A percentile compares a stretch with the other conserved stretches of the same genome.
Evolutionary conservation across 106 monocot species (phyloP).

Genomic region (Dendrobium huoshanense): DNA sequence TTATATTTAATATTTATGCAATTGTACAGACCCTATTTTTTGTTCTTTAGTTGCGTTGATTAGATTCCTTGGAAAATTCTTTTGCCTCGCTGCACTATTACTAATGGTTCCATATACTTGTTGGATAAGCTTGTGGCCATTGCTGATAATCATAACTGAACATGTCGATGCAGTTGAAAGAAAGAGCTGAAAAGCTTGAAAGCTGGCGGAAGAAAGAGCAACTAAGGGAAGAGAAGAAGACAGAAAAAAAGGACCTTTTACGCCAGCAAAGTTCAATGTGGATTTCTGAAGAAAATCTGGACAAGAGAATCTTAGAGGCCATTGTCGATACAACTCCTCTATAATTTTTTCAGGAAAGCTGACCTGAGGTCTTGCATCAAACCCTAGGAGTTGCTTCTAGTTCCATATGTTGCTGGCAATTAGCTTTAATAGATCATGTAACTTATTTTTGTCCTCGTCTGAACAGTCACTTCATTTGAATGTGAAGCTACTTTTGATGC

Average conservation of each 20-base stretch:
- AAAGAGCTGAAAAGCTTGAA: slow-evolving; percentile 18
- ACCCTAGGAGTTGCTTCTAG: not conserved
- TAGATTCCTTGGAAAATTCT: not conserved
- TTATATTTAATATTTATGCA: not conserved
- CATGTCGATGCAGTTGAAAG: slow-evolving; percentile 15
- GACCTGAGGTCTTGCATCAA: not conserved
- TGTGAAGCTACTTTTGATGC: not conserved
- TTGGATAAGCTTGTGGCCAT: not conserved
- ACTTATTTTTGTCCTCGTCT: not conserved
- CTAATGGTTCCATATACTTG: not conserved
- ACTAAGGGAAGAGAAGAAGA: slow-evolving; percentile 22
- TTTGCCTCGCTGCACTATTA: not conserved
- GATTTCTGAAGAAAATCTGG: slow-evolving; percentile 42
- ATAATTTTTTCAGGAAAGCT: not conserved
- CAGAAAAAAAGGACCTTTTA: not conserved
- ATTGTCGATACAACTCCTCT: slow-evolving; percentile 33
- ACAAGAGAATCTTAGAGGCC: slow-evolving; percentile 38
- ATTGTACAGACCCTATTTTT: not conserved
- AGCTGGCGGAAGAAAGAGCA: slow-evolving; percentile 28
- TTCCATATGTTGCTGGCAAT: not conserved
- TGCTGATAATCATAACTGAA: not conserved
- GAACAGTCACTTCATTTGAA: not conserved
- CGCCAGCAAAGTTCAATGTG: slow-evolving; percentile 49
- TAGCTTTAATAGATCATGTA: not conserved
- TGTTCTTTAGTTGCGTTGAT: not conserved